A percentile compares a stretch with the other conserved stretches of the same genome.
These are phyloP conservation scores for Draba incana DNA, from an alignment of 345 rosid genomes.

Conservation along the genomic window DNA sequence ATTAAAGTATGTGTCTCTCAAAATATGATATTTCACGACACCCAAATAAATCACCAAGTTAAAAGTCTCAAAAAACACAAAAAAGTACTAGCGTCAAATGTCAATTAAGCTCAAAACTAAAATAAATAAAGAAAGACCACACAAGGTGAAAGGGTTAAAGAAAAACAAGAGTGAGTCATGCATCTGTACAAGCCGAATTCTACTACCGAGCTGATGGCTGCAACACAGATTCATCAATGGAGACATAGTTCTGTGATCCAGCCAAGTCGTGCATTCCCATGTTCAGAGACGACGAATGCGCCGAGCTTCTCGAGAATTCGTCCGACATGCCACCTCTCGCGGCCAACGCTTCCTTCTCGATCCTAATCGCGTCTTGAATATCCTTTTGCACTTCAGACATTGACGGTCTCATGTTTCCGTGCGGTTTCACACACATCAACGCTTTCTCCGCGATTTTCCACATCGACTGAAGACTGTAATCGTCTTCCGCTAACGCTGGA, in stretches of 20 bases:
- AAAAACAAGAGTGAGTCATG: slow-evolving; percentile 18
- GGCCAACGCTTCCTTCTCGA: slow-evolving; percentile 63
- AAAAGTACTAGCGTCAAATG: too few species aligned
- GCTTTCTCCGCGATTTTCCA: slow-evolving; percentile 99
- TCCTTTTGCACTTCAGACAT: slow-evolving; percentile 95
- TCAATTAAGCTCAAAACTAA: slow-evolving; percentile 15
- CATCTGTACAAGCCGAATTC: slow-evolving; percentile 35
- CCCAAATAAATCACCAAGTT: slow-evolving; percentile 3
- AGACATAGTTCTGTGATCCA: slow-evolving; percentile 58
- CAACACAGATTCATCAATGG: slow-evolving; percentile 62
- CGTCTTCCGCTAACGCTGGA: slow-evolving; percentile 54
- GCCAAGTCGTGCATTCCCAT: slow-evolving; percentile 53
- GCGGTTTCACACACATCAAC: slow-evolving; percentile 83
- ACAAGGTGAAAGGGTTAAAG: slow-evolving; percentile 28
- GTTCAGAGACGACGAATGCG: slow-evolving; percentile 72
- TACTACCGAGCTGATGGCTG: slow-evolving; percentile 74
- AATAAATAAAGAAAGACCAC: background rate
- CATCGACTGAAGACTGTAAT: slow-evolving; percentile 90
- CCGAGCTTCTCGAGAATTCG: slow-evolving; percentile 69
- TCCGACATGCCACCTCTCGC: slow-evolving; percentile 73
- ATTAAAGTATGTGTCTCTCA: too few species aligned
- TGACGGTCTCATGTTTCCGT: slow-evolving; percentile 90
- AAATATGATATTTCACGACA: slow-evolving; percentile 3
- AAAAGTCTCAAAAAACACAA: background rate
- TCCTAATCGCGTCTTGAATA: slow-evolving; percentile 83